Percentiles rank a stretch among this genome's conserved stretches.
Conservation (phyloP, 2,329 filamentous ascomycete species). For the Neurospora sp. region DNA sequence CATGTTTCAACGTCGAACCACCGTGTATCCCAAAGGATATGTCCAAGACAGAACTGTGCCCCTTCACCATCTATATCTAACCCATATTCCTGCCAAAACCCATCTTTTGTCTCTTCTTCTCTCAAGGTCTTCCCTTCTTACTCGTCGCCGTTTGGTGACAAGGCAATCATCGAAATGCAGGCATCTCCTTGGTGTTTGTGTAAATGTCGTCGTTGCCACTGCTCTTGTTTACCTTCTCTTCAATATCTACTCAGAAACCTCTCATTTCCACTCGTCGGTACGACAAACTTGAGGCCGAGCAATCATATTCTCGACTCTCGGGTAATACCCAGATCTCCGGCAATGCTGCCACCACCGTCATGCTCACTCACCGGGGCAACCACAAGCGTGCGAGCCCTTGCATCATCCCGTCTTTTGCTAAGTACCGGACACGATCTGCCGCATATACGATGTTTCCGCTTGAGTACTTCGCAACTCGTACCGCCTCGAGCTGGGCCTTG, state of each 20-base stretch:
- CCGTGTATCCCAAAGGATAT: not conserved
- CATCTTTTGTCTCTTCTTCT: not conserved
- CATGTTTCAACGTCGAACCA: not conserved
- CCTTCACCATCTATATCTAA: not conserved
- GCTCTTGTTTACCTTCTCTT: not conserved
- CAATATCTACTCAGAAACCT: not conserved
- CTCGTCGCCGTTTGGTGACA: not conserved
- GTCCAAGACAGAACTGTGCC: not conserved
- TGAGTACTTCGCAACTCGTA: not conserved
- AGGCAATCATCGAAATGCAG: not conserved
- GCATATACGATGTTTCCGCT: not conserved
- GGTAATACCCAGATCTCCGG: not conserved
- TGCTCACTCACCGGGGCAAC: not conserved
- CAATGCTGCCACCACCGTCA: not conserved
- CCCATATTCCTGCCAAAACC: not conserved
- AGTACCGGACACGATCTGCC: not conserved
- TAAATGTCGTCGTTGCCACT: no score
- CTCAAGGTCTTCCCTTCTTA: not conserved
- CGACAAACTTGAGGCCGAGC: not conserved
- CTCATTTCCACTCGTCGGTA: not conserved
- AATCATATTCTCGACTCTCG: not conserved
- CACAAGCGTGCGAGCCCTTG: not conserved
- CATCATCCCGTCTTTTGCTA: not conserved
- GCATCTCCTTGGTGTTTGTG: not conserved
- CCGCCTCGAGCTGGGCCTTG: not conserved